Percentiles rank a stretch among this genome's conserved stretches.
Conservation (phyloP, 2,329 filamentous ascomycete genomes). For the Paramyrothecium sp. region DNA sequence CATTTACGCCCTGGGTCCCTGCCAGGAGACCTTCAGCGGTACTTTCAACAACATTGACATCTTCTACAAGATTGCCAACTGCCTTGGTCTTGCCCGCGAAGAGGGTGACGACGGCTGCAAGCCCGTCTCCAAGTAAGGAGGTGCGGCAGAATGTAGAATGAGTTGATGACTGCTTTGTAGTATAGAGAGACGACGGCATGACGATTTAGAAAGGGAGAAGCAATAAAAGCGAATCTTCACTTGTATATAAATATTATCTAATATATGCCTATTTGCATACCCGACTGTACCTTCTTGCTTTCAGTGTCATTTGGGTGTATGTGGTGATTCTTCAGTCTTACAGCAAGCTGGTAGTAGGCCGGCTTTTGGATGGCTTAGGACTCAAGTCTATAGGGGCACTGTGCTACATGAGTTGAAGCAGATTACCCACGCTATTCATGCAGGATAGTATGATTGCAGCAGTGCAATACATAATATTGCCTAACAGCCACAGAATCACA, state of each 20-base stretch:
- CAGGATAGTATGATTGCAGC: too few species aligned
- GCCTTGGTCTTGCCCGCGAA: slow-evolving; percentile 53
- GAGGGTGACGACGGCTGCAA: slow-evolving; percentile 10
- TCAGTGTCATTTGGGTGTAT: too few species aligned
- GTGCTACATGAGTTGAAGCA: too few species aligned
- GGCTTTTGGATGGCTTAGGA: too few species aligned
- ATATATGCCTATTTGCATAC: not conserved
- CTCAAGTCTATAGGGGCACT: too few species aligned
- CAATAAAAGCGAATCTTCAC: not conserved
- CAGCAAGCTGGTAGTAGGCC: too few species aligned
- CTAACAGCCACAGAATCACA: too few species aligned
- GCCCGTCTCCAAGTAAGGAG: not conserved
- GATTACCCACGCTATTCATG: too few species aligned
- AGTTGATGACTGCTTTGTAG: not conserved
- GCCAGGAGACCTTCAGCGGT: slow-evolving; percentile 73
- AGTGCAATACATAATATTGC: too few species aligned
- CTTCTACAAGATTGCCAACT: slow-evolving; percentile 72
- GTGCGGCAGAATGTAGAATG: not conserved
- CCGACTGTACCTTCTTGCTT: too few species aligned
- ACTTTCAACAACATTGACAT: slow-evolving; percentile 70
- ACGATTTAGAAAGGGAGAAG: slow-evolving; percentile 8
- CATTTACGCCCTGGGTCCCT: slow-evolving; percentile 76
- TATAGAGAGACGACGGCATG: slow-evolving; percentile 12
- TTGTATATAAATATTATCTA: not conserved
- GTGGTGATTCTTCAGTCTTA: too few species aligned